Evolutionary conservation across 441 rosid species (phyloP).

Genomic region (Monsonia emarginata): DNA sequence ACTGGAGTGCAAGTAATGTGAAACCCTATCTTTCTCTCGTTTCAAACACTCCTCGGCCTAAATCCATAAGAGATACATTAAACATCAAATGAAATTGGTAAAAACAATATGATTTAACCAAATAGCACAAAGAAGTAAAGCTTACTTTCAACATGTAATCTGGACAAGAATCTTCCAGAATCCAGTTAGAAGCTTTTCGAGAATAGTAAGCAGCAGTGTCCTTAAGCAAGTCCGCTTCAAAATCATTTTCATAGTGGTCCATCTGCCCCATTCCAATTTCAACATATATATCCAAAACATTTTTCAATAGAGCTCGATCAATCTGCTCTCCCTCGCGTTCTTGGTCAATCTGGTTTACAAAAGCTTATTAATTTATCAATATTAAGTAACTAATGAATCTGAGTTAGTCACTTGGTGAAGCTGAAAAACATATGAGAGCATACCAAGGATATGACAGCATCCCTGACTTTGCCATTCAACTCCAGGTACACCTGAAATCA

Average conservation of each 20-base stretch:
- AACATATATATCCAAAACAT: slow-evolving; percentile 70
- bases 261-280: slow-evolving; percentile 84
- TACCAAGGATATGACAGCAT: slow-evolving; percentile 67
- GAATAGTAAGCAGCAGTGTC: slow-evolving; percentile 74
- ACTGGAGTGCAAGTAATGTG: slow-evolving; percentile 71
- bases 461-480: slow-evolving; percentile 49
- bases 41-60: slow-evolving; percentile 90
- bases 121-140: slow-evolving; percentile 1
- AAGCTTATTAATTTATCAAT: not conserved
- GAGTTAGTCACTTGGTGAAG: too few relatives aligned
- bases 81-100: not conserved
- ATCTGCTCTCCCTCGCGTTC: slow-evolving; percentile 91
- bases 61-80: slow-evolving; percentile 11
- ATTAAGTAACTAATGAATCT: not conserved
- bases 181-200: slow-evolving; percentile 85
- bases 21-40: slow-evolving; percentile 84
- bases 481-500: slow-evolving; percentile 56
- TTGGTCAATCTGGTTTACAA: slow-evolving; percentile 50
- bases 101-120: not conserved
- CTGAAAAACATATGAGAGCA: slow-evolving; percentile 18
- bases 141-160: slow-evolving; percentile 75
- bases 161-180: slow-evolving; percentile 71
- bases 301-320: slow-evolving; percentile 72
- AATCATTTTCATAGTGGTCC: slow-evolving; percentile 63
- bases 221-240: slow-evolving; percentile 58